Evolutionary conservation across 2,329 filamentous ascomycete genomes (phyloP).

Genomic region (Sporothrix humicola): DNA sequence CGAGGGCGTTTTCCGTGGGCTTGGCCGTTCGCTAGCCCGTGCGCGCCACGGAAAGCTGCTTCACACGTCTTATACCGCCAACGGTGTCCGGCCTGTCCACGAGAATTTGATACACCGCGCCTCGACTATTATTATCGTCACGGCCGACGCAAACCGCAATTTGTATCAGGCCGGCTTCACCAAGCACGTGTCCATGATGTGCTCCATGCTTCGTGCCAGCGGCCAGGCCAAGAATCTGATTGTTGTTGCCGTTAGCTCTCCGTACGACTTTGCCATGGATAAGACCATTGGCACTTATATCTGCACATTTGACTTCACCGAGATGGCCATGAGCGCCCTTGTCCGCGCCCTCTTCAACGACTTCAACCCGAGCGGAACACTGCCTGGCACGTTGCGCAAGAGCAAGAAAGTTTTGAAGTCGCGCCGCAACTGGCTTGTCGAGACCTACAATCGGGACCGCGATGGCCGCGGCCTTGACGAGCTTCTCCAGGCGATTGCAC

Average conservation of each 20-base stretch:
- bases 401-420: slow-evolving; percentile 86
- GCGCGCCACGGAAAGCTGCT: slow-evolving; percentile 84
- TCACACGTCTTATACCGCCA: slow-evolving; percentile 94
- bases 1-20: slow-evolving; percentile 87
- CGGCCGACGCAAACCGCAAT: slow-evolving; percentile 92
- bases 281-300: slow-evolving; percentile 88
- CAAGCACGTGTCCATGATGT: slow-evolving; percentile 96
- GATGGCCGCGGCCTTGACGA: slow-evolving; percentile 75
- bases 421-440: slow-evolving; percentile 94
- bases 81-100: slow-evolving; percentile 88
- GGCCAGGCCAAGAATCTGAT: slow-evolving; percentile 88
- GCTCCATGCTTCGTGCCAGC: slow-evolving; percentile 76
- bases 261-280: slow-evolving; percentile 96
- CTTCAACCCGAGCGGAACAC: slow-evolving; percentile 61
- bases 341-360: slow-evolving; percentile 86
- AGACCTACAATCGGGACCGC: slow-evolving; percentile 80
- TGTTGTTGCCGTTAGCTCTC: slow-evolving; percentile 91
- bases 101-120: slow-evolving; percentile 90
- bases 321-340: slow-evolving; percentile 83
- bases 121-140: slow-evolving; percentile 86
- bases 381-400: slow-evolving; percentile 79
- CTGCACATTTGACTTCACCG: slow-evolving; percentile 95
- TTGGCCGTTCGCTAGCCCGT: slow-evolving; percentile 85
- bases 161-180: slow-evolving; percentile 93
- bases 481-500: slow-evolving; percentile 73